These are phyloP conservation scores for Ophiostoma novo-ulmi DNA, from an alignment of 2,329 filamentous ascomycete species.

Conservation along the genomic window DNA sequence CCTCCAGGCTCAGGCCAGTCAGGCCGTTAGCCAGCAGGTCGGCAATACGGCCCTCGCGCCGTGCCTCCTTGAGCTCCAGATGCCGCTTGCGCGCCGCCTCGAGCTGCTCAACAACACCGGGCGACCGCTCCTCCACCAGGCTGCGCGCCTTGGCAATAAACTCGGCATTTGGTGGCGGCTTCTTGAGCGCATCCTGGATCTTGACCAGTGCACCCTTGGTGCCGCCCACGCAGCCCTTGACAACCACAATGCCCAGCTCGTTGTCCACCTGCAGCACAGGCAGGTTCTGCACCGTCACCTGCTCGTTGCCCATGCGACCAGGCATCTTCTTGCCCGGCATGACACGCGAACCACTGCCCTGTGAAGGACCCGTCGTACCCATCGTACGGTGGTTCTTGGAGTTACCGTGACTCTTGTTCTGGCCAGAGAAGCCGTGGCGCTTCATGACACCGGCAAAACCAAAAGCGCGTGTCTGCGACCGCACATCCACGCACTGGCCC, in stretches of 20 bases:
- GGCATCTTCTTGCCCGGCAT: conserved; percentile 97
- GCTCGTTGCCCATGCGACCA: conserved; percentile 86
- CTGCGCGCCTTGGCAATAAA: conserved; percentile 45
- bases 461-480: conserved; percentile 74
- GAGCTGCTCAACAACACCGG: conserved; percentile 43
- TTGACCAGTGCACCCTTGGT: conserved; percentile 81
- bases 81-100: conserved; percentile 48
- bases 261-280: conserved; percentile 83
- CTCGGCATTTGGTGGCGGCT: conserved; percentile 52
- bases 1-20: conserved; percentile 9
- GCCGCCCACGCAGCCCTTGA: conserved; percentile 80
- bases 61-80: conserved; percentile 49
- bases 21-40: conserved; percentile 31
- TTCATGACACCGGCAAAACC: conserved; percentile 99
- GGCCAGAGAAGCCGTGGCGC: conserved; percentile 81
- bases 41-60: conserved; percentile 40
- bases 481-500: conserved; percentile 86
- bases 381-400: conserved; percentile 89
- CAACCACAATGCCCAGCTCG: conserved; percentile 79
- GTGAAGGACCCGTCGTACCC: conserved; percentile 81
- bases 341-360: conserved; percentile 88
- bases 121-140: conserved; percentile 44
- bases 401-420: conserved; percentile 90
- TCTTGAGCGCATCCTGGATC: conserved; percentile 88
- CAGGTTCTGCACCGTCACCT: conserved; percentile 85